Evolutionary conservation across 805 yeast genomes (phyloP).

Genomic region (Metschnikowia orientalis): DNA sequence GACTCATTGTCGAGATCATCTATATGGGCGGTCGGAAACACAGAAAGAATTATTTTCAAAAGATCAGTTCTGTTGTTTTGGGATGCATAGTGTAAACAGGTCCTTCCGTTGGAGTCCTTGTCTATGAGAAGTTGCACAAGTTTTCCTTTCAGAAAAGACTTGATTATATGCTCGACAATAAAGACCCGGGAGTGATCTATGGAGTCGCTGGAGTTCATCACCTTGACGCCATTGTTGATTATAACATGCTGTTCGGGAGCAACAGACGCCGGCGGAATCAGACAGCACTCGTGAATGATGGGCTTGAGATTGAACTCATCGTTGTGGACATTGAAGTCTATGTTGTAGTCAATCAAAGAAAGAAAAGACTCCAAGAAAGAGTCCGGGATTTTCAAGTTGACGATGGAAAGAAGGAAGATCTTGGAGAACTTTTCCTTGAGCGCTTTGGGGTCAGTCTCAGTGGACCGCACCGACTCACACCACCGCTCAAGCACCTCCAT

Average conservation of each 20-base stretch:
- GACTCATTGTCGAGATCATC: slow-evolving; percentile 66
- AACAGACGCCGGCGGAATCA: slow-evolving; percentile 34
- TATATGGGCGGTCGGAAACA: slow-evolving; percentile 32
- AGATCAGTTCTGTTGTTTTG: slow-evolving; percentile 46
- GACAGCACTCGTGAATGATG: slow-evolving; percentile 66
- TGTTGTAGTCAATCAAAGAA: slow-evolving; percentile 37
- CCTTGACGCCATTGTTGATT: slow-evolving; percentile 42
- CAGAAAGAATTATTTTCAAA: slow-evolving; percentile 38
- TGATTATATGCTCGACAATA: slow-evolving; percentile 32
- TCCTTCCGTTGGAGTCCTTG: slow-evolving; percentile 68
- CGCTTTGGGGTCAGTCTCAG: slow-evolving; percentile 17
- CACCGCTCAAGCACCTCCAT: slow-evolving; percentile 32
- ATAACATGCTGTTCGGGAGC: slow-evolving; percentile 32
- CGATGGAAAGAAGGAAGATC: slow-evolving; percentile 65
- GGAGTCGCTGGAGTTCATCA: slow-evolving; percentile 33
- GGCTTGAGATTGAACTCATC: slow-evolving; percentile 60
- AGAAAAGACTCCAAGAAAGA: slow-evolving; percentile 50
- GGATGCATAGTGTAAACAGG: slow-evolving; percentile 85
- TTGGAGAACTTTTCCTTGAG: slow-evolving; percentile 47
- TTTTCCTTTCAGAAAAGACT: slow-evolving; percentile 16
- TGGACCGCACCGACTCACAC: slow-evolving; percentile 33
- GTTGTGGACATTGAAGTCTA: slow-evolving; percentile 62
- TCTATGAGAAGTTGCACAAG: slow-evolving; percentile 24
- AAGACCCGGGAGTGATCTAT: slow-evolving; percentile 36
- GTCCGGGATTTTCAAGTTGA: slow-evolving; percentile 63